Evolutionary conservation across 78 protist genomes (phyloP), one percentile per base, ranked within the genome.

Genomic region (slime mould (Dictyostelium discoideum)): DNA sequence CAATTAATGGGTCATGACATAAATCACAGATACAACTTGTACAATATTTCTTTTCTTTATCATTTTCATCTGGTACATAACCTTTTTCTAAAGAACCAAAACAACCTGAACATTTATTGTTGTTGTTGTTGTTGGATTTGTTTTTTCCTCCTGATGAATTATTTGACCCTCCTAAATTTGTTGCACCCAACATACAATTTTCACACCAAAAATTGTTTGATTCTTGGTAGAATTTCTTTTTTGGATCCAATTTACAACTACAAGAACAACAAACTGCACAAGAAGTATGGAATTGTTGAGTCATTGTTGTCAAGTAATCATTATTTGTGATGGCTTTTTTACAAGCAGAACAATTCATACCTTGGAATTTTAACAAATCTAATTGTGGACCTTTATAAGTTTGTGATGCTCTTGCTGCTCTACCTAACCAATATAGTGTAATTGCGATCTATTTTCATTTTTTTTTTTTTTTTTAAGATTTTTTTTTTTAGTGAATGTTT

Each of bases 301-400:
- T 88, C 18, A 88, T 5, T 2, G 94, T 88, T 1, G 94, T 81
- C 63, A 88, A 67, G 22, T 80, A 88, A 50, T 88, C 82, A 32
- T 42, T 44, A 65, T 88, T 85, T 10, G 39, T 80, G 6, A 88
- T 88, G 1, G 87, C 46, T 29, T 78, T 88, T 46, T 88, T 88
- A 32, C 94, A 88, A 0, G 94, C 86, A 6, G 94, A 88, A 29
- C 94, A 88, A 69, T 88, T 88, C 94, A 88, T 88, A 26, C 73
- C 50, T 65, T 80, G 67, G 81, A 88, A 88, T 32, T 85, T 85
- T 40, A 88, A 42, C 24, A 88, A 42, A 80, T 88, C 84, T 40
- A 88, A 46, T 65, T 88, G 94, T 18, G 94, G 94, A 14, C 93
- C 94, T 46, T 88, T 88, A 63, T 80, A 88, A 8, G 81, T 88